phyloP scores from a whole-genome alignment of 164 flowering plant species.

The Brasenia schreberi region DNA sequence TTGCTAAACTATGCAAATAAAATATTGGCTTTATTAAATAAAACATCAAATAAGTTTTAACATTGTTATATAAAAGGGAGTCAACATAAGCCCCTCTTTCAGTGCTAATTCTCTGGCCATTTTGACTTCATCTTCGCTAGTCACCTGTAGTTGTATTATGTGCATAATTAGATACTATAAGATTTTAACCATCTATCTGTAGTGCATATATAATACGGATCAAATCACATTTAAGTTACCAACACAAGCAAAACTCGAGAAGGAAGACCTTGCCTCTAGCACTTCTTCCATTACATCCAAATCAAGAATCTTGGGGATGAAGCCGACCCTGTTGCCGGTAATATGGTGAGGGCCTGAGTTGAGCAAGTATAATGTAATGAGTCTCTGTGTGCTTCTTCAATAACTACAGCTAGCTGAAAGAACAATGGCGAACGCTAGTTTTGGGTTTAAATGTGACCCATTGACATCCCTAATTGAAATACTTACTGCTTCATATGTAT shows the following conservation, averaged over 20 bases:
- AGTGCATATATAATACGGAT: too few relatives aligned
- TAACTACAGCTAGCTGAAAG: too few relatives aligned
- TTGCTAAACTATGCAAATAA: background rate
- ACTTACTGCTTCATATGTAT: too few relatives aligned
- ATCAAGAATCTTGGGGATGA: constrained; percentile 88
- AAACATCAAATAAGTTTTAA: background rate
- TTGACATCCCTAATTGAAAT: too few relatives aligned
- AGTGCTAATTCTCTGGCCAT: constrained; percentile 91
- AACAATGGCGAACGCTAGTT: too few relatives aligned
- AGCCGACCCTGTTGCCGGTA: constrained; percentile 94
- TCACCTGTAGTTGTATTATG: constrained; percentile 28
- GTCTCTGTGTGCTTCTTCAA: too few relatives aligned
- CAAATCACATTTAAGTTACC: background rate
- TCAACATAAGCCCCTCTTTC: constrained; percentile 92
- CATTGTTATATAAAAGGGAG: background rate
- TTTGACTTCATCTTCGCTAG: constrained; percentile 68
- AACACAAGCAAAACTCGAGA: background rate
- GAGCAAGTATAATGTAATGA: background rate
- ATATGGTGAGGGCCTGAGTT: constrained; percentile 76
- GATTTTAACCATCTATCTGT: too few relatives aligned
- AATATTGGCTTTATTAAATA: background rate
- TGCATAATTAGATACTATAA: too few relatives aligned
- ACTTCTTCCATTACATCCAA: constrained; percentile 97
- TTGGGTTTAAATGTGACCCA: too few relatives aligned
- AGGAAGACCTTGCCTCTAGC: constrained; percentile 39